phyloP scores from a whole-genome alignment of 805 yeast species.

The Brettanomyces custersianus region DNA sequence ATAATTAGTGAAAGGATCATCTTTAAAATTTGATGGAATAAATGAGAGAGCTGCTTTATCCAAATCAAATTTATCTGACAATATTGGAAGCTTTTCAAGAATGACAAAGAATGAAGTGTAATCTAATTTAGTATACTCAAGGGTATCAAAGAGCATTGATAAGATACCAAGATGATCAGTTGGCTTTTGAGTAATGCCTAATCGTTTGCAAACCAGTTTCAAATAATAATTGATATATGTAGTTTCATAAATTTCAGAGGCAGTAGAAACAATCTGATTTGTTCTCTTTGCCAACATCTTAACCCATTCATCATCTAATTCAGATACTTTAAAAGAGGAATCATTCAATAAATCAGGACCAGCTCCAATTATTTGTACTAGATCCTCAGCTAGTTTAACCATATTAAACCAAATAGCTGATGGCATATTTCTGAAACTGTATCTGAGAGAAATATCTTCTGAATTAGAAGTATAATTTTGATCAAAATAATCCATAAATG shows the following conservation, averaged over 20 bases:
- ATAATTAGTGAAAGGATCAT: constrained; percentile 15
- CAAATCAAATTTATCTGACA: constrained; percentile 21
- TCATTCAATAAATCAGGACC: constrained; percentile 44
- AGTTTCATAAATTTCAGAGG: constrained; percentile 57
- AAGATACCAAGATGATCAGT: constrained; percentile 37
- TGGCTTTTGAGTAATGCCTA: constrained; percentile 50
- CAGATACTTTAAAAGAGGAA: constrained; percentile 30
- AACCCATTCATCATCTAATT: constrained; percentile 40
- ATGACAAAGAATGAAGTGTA: constrained; percentile 70
- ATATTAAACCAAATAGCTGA: constrained; percentile 90
- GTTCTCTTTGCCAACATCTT: constrained; percentile 51
- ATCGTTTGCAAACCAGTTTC: constrained; percentile 47
- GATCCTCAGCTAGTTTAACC: constrained; percentile 71
- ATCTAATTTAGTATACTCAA: constrained; percentile 59
- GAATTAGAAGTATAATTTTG: constrained; percentile 83
- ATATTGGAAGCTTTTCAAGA: constrained; percentile 41
- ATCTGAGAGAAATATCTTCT: constrained; percentile 66
- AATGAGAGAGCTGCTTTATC: constrained; percentile 19
- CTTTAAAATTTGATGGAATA: constrained; percentile 21
- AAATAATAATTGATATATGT: constrained; percentile 53
- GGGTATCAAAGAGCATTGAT: constrained; percentile 51
- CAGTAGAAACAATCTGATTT: constrained; percentile 49
- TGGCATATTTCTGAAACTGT: constrained; percentile 79
- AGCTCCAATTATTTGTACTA: constrained; percentile 76
- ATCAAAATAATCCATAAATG: constrained; percentile 78